A percentile compares a stretch with the other conserved stretches of the same genome.
Conservation (phyloP, 2,329 filamentous ascomycete species). For the Colletotrichum zoysiae region DNA sequence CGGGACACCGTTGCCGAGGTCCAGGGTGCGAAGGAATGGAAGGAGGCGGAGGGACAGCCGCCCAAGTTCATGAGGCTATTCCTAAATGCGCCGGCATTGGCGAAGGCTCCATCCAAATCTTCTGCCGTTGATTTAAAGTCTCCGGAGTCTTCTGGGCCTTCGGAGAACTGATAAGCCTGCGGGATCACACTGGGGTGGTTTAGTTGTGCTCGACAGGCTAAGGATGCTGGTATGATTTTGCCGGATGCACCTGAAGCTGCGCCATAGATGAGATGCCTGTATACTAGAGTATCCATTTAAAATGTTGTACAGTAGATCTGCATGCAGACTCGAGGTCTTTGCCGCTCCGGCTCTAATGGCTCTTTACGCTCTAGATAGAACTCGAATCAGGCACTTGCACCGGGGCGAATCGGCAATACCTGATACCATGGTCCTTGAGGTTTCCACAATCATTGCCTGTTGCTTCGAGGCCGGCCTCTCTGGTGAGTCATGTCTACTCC, state of each 20-base stretch:
- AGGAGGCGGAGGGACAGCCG: conserved; percentile 59
- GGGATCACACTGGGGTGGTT: neutral
- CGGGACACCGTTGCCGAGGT: conserved; percentile 50
- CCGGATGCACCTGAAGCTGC: neutral
- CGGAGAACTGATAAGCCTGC: neutral
- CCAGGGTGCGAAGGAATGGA: conserved; percentile 58
- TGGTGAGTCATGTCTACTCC: neutral
- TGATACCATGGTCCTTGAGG: neutral
- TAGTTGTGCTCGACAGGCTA: neutral
- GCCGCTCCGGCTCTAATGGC: neutral
- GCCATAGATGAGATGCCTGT: neutral
- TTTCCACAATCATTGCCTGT: neutral
- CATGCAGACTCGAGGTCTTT: neutral
- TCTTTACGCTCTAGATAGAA: neutral
- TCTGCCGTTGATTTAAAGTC: neutral
- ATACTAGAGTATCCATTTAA: neutral
- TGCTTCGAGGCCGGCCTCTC: too few species aligned
- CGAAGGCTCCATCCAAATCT: neutral
- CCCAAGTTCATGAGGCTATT: conserved; percentile 58
- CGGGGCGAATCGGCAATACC: neutral
- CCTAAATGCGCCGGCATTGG: conserved; percentile 51
- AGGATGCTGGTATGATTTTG: neutral
- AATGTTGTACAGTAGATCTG: neutral
- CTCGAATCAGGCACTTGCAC: neutral
- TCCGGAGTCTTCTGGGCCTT: neutral